phyloP scores from a whole-genome alignment of 805 yeast species.

The Metschnikowia anglica region DNA sequence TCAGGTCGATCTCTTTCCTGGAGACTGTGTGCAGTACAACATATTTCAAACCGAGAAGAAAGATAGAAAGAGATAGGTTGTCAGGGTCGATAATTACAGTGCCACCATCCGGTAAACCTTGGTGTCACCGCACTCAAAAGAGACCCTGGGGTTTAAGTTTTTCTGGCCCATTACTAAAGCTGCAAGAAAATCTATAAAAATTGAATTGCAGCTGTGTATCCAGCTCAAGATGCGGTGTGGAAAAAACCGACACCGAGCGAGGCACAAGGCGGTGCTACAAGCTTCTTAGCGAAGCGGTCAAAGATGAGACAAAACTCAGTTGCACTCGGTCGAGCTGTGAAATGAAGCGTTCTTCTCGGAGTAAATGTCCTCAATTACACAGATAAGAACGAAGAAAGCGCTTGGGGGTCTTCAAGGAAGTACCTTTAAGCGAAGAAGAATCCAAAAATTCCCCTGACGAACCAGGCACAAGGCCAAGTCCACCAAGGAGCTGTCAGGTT shows the following conservation, averaged over 20 bases:
- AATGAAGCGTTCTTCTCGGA: slow-evolving; percentile 11
- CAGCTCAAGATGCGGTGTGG: slow-evolving; percentile 45
- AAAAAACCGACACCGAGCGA: slow-evolving; percentile 42
- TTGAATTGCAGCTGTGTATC: slow-evolving; percentile 24
- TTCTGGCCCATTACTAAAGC: slow-evolving; percentile 41
- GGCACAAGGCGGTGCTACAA: slow-evolving; percentile 42
- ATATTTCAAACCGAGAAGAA: background rate
- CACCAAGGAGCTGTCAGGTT: slow-evolving; percentile 84
- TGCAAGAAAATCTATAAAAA: slow-evolving; percentile 1
- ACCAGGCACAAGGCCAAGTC: slow-evolving; percentile 42
- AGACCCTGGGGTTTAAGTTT: slow-evolving; percentile 30
- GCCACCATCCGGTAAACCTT: slow-evolving; percentile 40
- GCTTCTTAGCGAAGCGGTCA: background rate
- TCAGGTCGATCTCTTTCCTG: background rate
- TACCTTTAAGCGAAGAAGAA: slow-evolving; percentile 20
- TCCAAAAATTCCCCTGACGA: slow-evolving; percentile 78
- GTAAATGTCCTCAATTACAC: slow-evolving; percentile 29
- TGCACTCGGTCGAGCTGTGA: background rate
- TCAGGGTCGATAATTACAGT: slow-evolving; percentile 47
- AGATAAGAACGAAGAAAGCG: slow-evolving; percentile 18
- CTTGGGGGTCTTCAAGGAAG: slow-evolving; percentile 34
- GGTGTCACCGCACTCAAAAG: slow-evolving; percentile 49
- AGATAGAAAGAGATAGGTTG: slow-evolving; percentile 20
- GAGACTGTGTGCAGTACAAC: slow-evolving; percentile 1
- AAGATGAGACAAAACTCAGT: too few relatives aligned